These are phyloP conservation scores for Cardamine resedifolia DNA, from an alignment of 345 rosid genomes.

Conservation along the genomic window DNA sequence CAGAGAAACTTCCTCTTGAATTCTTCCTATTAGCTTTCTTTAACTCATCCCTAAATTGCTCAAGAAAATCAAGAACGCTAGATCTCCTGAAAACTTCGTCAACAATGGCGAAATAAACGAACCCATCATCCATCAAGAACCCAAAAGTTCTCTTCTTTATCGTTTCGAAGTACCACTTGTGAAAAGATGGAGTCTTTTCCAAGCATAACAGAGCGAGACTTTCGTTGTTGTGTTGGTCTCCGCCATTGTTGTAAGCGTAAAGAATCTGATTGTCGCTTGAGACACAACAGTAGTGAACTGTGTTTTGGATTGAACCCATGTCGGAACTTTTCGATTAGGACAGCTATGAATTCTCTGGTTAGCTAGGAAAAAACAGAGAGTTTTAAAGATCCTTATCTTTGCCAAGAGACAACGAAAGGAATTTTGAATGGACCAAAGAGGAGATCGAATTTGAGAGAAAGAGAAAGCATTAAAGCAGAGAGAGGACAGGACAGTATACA, in stretches of 20 bases:
- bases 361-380: neutral
- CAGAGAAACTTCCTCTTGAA: conserved; percentile 59
- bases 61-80: conserved; percentile 55
- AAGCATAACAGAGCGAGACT: conserved; percentile 57
- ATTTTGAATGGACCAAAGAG: conserved; percentile 8
- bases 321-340: neutral
- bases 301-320: conserved; percentile 33
- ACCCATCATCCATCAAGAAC: conserved; percentile 68
- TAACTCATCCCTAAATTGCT: conserved; percentile 62
- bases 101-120: conserved; percentile 59
- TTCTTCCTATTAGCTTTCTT: conserved; percentile 51
- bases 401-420: conserved; percentile 32
- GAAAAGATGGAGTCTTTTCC: conserved; percentile 66
- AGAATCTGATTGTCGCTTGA: conserved; percentile 51
- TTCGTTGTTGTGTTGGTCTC: conserved; percentile 55
- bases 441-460: conserved; percentile 5
- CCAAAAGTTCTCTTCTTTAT: conserved; percentile 54
- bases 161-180: conserved; percentile 85
- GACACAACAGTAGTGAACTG: conserved; percentile 68
- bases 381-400: conserved; percentile 30
- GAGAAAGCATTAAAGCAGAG: conserved; percentile 33
- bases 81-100: conserved; percentile 53
- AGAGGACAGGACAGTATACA: conserved; percentile 10
- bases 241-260: conserved; percentile 53
- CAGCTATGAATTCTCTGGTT: neutral